Evolutionary conservation across 169 alveolate species (phyloP).

Genomic region (Eimeria zaria): DNA sequence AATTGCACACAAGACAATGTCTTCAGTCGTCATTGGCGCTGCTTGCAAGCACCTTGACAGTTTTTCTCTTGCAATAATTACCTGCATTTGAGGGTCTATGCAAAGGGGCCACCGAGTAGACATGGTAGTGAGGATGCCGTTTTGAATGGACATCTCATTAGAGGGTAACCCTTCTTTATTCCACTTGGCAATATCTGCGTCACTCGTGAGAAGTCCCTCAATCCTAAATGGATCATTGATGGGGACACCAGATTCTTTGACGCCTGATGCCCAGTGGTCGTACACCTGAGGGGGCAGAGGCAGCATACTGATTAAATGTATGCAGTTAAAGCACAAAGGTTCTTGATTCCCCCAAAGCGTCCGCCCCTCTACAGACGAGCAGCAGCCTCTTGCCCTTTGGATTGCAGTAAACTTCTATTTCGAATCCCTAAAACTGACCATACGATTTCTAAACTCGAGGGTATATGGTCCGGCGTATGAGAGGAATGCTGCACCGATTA

Average conservation of each 20-base stretch:
- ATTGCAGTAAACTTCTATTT: background rate
- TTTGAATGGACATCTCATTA: constrained; percentile 96
- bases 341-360: background rate
- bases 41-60: background rate
- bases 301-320: background rate
- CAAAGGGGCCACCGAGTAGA: constrained; percentile 97
- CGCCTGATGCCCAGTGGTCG: constrained; percentile 93
- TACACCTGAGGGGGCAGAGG: constrained; percentile 79
- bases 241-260: constrained; percentile 91
- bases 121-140: constrained; percentile 96
- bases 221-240: constrained; percentile 91
- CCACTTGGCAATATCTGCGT: constrained; percentile 96
- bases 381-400: background rate
- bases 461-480: constrained; percentile 97
- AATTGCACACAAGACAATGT: background rate
- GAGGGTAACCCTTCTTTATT: constrained; percentile 96
- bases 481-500: constrained; percentile 95
- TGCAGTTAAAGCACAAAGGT: background rate
- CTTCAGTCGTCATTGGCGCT: background rate
- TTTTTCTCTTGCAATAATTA: constrained; percentile 5
- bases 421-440: constrained; percentile 88
- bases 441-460: constrained; percentile 93
- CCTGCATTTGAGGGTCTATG: constrained; percentile 96
- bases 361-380: background rate
- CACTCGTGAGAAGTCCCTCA: constrained; percentile 94